These are phyloP conservation scores for Sesbania bispinosa DNA, from an alignment of 306 rosid species.

Conservation along the genomic window DNA sequence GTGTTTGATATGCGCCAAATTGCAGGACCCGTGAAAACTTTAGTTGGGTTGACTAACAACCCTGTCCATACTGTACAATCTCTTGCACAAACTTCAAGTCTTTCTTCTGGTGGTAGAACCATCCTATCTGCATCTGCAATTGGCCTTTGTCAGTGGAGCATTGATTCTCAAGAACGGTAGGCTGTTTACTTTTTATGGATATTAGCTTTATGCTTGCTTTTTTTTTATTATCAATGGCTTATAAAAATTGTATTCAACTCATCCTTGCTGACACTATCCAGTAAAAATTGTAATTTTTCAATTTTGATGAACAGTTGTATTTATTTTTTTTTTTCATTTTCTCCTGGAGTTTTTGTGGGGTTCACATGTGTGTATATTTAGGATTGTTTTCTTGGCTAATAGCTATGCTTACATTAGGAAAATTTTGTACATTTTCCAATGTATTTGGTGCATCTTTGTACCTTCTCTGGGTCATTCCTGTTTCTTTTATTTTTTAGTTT, in stretches of 20 bases:
- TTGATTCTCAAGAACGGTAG: slow-evolving; percentile 71
- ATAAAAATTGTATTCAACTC: background rate
- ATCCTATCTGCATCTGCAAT: slow-evolving; percentile 78
- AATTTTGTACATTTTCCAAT: background rate
- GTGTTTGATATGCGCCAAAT: slow-evolving; percentile 86
- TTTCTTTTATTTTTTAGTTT: background rate
- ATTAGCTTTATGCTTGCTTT: background rate
- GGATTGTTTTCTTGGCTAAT: background rate
- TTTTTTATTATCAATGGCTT: slow-evolving; percentile 4
- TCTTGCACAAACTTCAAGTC: slow-evolving; percentile 48
- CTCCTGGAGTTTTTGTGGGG: background rate
- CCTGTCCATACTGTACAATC: slow-evolving; percentile 80
- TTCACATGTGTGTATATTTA: background rate
- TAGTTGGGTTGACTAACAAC: slow-evolving; percentile 58
- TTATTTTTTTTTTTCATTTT: background rate
- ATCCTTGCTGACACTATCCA: background rate
- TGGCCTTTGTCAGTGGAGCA: slow-evolving; percentile 78
- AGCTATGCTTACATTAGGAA: background rate
- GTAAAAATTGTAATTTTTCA: background rate
- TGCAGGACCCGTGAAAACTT: slow-evolving; percentile 57
- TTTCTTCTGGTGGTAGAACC: slow-evolving; percentile 40
- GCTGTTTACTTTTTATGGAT: slow-evolving; percentile 29
- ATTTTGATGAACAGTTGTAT: background rate
- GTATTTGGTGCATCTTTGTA: background rate
- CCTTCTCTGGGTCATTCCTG: background rate